Conservation (phyloP, 371 early-diverging fungal species). For the Dinochytrium kinnereticum region DNA sequence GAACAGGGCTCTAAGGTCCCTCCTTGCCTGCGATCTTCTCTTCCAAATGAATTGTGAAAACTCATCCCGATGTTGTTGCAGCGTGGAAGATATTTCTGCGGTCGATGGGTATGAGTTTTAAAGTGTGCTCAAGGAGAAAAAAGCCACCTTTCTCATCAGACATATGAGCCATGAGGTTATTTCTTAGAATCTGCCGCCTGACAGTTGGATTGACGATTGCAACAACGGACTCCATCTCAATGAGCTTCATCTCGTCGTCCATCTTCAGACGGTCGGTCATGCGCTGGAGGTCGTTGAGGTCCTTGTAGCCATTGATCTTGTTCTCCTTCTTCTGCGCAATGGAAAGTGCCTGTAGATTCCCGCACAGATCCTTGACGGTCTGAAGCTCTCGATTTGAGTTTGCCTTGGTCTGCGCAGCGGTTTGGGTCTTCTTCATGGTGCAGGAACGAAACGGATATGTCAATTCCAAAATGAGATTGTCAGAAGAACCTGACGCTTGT, state of each 20-base stretch:
- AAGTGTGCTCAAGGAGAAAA: not conserved
- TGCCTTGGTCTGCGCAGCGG: not conserved
- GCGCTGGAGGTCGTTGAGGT: constrained; percentile 34
- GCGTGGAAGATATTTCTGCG: constrained; percentile 46
- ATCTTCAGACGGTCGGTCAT: constrained; percentile 48
- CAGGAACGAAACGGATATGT: not conserved
- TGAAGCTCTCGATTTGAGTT: constrained; percentile 20
- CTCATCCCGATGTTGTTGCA: constrained; percentile 58
- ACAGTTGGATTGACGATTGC: constrained; percentile 49
- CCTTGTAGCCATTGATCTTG: constrained; percentile 14
- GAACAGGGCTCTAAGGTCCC: constrained; percentile 51
- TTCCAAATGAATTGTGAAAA: constrained; percentile 59
- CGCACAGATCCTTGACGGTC: constrained; percentile 31
- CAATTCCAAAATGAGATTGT: no score
- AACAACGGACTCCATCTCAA: constrained; percentile 53
- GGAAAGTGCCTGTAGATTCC: constrained; percentile 32
- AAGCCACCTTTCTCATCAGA: constrained; percentile 52
- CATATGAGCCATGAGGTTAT: constrained; percentile 42
- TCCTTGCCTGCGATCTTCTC: constrained; percentile 43
- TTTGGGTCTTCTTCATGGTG: not conserved
- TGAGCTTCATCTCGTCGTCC: constrained; percentile 49
- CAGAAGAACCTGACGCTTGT: no score
- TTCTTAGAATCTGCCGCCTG: constrained; percentile 48
- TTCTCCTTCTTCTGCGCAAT: constrained; percentile 24
- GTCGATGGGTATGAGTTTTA: not conserved